These are phyloP conservation scores for Warburgia ugandensis DNA, from an alignment of 164 flowering plant genomes.

Conservation along the genomic window DNA sequence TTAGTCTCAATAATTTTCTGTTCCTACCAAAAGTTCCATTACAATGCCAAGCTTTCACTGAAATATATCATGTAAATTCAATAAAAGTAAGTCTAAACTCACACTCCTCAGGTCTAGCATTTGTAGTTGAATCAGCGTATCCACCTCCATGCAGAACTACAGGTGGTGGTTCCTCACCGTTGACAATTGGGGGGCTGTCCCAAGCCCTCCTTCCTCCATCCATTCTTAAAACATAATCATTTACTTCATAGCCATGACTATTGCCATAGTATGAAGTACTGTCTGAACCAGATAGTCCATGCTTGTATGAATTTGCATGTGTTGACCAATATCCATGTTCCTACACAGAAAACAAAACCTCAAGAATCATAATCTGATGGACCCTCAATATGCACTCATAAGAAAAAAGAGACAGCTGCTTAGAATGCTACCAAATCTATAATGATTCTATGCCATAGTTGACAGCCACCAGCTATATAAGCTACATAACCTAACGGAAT, in stretches of 20 bases:
- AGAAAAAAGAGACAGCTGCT: not conserved
- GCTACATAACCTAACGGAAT: too few relatives aligned
- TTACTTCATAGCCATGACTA: constrained; percentile 31
- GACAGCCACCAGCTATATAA: too few relatives aligned
- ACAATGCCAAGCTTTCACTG: too few relatives aligned
- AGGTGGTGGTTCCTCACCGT: constrained; percentile 27
- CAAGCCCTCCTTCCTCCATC: constrained; percentile 37
- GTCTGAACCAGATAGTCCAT: constrained; percentile 46
- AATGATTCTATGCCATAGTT: too few relatives aligned
- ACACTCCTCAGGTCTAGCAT: constrained; percentile 42
- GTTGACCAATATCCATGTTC: constrained; percentile 47
- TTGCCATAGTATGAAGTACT: constrained; percentile 38
- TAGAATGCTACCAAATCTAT: not conserved
- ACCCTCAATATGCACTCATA: not conserved
- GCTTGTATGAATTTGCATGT: constrained; percentile 49
- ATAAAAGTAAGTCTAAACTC: constrained; percentile 24
- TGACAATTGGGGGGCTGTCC: constrained; percentile 29
- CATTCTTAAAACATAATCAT: constrained; percentile 27
- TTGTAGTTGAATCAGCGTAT: constrained; percentile 26
- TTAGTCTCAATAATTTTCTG: too few relatives aligned
- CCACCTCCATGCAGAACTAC: constrained; percentile 34
- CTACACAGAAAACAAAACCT: constrained; percentile 23
- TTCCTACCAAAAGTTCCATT: too few relatives aligned
- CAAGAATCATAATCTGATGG: not conserved
- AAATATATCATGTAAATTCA: too few relatives aligned